Percentiles rank a stretch among this genome's conserved stretches.
Evolutionary conservation across 176 grass and related monocot species (phyloP).

Genomic region (Thalia dealbata): DNA sequence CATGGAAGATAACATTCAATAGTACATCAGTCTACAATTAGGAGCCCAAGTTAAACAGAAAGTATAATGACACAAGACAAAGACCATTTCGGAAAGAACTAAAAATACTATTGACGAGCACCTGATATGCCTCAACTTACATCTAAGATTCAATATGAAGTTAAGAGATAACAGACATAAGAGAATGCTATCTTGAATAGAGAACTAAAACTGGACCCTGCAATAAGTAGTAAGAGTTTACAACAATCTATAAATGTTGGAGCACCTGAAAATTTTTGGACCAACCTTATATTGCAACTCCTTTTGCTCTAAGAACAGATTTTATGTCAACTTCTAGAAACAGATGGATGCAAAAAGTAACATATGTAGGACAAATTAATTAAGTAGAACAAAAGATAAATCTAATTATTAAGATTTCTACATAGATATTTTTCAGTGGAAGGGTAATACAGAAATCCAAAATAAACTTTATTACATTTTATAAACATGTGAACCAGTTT

Average conservation of each 20-base stretch:
- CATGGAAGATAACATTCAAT: neutral
- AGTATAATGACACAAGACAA: neutral
- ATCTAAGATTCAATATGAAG: neutral
- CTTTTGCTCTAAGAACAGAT: slow-evolving; percentile 4
- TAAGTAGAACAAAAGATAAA: neutral
- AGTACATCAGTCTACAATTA: neutral
- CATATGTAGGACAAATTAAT: no score
- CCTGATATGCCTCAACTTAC: neutral
- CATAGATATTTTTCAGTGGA: neutral
- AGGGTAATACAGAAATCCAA: neutral
- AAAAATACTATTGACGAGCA: neutral
- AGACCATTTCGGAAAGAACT: neutral
- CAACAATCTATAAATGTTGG: neutral
- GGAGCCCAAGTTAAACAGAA: neutral
- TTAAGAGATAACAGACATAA: neutral
- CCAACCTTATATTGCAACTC: neutral
- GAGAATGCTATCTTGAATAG: neutral
- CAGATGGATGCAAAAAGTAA: neutral
- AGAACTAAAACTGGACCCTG: neutral
- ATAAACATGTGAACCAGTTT: neutral
- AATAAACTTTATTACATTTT: neutral
- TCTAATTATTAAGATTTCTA: neutral
- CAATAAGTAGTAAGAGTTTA: neutral
- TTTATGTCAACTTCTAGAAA: neutral
- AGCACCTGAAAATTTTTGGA: neutral